Evolutionary conservation across 805 yeast species (phyloP).

Genomic region (Saccharomycopsis synnaedendra): DNA sequence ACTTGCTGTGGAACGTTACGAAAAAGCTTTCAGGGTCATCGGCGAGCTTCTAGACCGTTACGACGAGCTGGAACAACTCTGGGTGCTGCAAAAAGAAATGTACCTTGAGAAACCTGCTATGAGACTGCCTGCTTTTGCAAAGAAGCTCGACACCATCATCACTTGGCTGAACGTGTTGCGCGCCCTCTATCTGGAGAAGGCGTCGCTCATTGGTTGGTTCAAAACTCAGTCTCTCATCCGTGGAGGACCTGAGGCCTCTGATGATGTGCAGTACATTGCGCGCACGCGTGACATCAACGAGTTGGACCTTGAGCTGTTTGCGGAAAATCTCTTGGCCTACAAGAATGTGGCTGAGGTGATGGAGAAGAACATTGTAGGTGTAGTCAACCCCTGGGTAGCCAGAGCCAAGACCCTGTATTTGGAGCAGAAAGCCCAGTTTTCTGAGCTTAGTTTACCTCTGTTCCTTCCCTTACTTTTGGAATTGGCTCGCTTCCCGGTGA

Average conservation of each 20-base stretch:
- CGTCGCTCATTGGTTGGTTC: constrained; percentile 56
- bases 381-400: constrained; percentile 70
- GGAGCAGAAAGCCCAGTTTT: constrained; percentile 48
- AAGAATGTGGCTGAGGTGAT: constrained; percentile 66
- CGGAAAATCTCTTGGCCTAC: constrained; percentile 12
- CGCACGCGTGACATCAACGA: constrained; percentile 5
- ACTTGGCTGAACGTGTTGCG: constrained; percentile 76
- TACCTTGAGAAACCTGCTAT: constrained; percentile 64
- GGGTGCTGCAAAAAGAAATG: constrained; percentile 77
- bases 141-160: constrained; percentile 61
- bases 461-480: constrained; percentile 54
- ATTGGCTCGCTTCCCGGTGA: constrained; percentile 66
- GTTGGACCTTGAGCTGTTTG: constrained; percentile 9
- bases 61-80: constrained; percentile 59
- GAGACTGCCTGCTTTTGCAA: constrained; percentile 48
- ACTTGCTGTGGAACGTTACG: constrained; percentile 12
- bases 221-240: neutral
- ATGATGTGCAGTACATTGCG: neutral
- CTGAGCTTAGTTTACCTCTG: constrained; percentile 62
- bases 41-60: constrained; percentile 44
- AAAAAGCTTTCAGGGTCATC: constrained; percentile 39
- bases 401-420: constrained; percentile 69
- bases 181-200: constrained; percentile 52
- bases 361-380: constrained; percentile 52
- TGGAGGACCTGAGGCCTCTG: neutral